Evolutionary conservation across 1,139 yeast species (phyloP).

Genomic region (Hyphopichia burtonii): DNA sequence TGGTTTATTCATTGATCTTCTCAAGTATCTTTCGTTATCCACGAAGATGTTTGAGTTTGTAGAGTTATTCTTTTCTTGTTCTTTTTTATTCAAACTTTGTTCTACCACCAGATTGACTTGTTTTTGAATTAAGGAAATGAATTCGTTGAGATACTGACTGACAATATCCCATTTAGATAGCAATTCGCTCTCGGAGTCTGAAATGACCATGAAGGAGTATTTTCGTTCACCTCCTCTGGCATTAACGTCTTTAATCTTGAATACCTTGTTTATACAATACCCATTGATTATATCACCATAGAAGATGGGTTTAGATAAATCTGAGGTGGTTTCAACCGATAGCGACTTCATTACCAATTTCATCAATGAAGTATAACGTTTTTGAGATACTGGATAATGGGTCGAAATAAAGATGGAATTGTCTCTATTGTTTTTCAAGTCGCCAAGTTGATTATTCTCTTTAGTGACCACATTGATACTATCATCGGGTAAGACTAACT

Average conservation of each 20-base stretch:
- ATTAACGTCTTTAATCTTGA: constrained; percentile 64
- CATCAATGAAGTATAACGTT: constrained; percentile 52
- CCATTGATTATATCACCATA: constrained; percentile 72
- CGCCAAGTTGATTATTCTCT: not conserved
- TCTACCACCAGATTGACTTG: constrained; percentile 31
- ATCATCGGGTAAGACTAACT: constrained; percentile 46
- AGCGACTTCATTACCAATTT: constrained; percentile 64
- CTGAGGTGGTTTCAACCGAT: constrained; percentile 71
- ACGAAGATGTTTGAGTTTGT: constrained; percentile 18
- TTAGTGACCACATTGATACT: constrained; percentile 24
- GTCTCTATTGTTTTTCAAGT: constrained; percentile 1
- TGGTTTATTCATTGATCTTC: constrained; percentile 54
- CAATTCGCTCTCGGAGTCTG: constrained; percentile 55
- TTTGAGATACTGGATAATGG: constrained; percentile 62
- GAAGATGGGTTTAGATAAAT: constrained; percentile 64
- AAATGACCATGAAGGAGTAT: constrained; percentile 62
- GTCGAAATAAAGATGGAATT: constrained; percentile 40
- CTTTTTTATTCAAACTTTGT: constrained; percentile 7
- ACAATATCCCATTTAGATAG: constrained; percentile 60
- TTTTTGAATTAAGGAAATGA: constrained; percentile 49
- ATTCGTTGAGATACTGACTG: constrained; percentile 47
- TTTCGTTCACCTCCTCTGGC: constrained; percentile 82
- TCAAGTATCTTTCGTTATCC: constrained; percentile 54
- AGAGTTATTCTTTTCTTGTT: constrained; percentile 6
- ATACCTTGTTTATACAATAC: constrained; percentile 62